A percentile compares a stretch with the other conserved stretches of the same genome.
These are phyloP conservation scores for Cyclanthera cordifolia DNA, from an alignment of 306 rosid species.

Conservation along the genomic window DNA sequence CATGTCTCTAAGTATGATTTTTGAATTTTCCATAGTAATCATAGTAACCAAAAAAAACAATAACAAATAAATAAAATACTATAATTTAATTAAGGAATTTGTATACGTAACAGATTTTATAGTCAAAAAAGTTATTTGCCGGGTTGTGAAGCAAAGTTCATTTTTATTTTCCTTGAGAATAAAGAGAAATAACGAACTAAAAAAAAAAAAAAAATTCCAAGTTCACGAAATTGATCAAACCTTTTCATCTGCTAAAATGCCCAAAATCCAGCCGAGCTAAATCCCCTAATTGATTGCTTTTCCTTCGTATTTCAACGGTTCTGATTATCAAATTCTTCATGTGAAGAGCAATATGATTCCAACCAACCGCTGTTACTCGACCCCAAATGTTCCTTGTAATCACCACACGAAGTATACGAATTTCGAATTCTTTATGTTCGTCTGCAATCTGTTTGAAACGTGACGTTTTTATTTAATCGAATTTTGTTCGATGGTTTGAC, in stretches of 20 bases:
- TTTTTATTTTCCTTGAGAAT: neutral
- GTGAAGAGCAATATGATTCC: neutral
- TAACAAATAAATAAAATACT: too few species aligned
- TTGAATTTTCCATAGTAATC: too few species aligned
- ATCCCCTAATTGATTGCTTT: neutral
- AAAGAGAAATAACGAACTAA: neutral
- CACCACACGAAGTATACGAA: neutral
- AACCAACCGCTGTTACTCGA: neutral
- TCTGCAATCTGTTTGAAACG: neutral
- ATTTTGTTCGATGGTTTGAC: neutral
- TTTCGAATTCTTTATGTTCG: neutral
- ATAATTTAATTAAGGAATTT: too few species aligned
- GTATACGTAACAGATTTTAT: neutral
- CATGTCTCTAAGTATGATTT: too few species aligned
- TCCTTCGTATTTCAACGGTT: constrained; percentile 4
- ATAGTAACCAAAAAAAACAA: too few species aligned
- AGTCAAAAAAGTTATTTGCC: neutral
- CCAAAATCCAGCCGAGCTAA: neutral
- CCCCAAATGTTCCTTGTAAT: neutral
- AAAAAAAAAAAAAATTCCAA: neutral
- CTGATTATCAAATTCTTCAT: neutral
- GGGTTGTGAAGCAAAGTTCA: neutral
- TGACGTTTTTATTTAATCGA: neutral
- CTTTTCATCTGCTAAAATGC: neutral
- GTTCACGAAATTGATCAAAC: neutral